These are phyloP conservation scores for Mortierella antarctica DNA, from an alignment of 192 early-diverging fungal species.

Conservation along the genomic window DNA sequence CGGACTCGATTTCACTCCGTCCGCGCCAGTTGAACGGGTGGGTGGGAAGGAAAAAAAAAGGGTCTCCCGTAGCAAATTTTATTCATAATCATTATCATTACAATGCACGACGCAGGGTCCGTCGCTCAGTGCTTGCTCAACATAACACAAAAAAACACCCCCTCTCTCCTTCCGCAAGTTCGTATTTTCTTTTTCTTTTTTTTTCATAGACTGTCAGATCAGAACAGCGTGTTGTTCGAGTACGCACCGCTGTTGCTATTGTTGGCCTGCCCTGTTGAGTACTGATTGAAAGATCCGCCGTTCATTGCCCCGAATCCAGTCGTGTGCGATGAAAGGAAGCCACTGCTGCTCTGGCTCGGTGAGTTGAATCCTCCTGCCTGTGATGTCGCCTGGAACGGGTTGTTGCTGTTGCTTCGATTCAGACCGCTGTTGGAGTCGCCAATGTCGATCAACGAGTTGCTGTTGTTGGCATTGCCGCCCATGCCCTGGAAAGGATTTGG, in stretches of 20 bases:
- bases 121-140: too few species aligned
- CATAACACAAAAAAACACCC: too few species aligned
- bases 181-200: background rate
- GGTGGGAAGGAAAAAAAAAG: constrained; percentile 1
- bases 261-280: background rate
- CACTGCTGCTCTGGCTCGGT: background rate
- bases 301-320: constrained; percentile 38
- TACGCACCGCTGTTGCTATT: constrained; percentile 32
- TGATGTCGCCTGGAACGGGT: constrained; percentile 34
- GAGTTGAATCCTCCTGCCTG: background rate
- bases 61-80: too few species aligned
- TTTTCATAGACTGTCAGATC: background rate
- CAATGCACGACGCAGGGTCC: too few species aligned
- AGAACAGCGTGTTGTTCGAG: constrained; percentile 39
- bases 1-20: too few species aligned
- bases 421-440: constrained; percentile 15
- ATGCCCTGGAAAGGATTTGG: constrained; percentile 44
- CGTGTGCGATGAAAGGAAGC: constrained; percentile 28
- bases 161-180: background rate
- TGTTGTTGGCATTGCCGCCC: constrained; percentile 21
- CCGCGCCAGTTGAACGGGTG: too few species aligned
- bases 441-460: constrained; percentile 38
- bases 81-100: too few species aligned
- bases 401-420: constrained; percentile 30
- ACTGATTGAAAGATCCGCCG: constrained; percentile 13